A percentile compares a stretch with the other conserved stretches of the same genome.
Conservation (phyloP, 2,329 filamentous ascomycete species). For the Dactylonectria macrodidyma region DNA sequence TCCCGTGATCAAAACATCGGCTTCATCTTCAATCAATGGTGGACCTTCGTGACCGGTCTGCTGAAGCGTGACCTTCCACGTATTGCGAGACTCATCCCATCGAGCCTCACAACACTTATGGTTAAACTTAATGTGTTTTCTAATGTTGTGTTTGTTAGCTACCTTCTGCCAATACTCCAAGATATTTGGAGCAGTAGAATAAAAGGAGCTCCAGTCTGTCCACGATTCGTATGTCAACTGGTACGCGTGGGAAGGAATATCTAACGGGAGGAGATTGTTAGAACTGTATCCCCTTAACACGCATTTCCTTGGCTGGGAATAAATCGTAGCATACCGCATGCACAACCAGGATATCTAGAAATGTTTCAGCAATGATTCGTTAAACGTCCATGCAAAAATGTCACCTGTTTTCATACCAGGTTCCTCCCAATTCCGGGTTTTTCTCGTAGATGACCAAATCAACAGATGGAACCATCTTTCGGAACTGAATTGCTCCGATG, state of each 20-base stretch:
- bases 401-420: conserved; percentile 29
- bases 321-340: conserved; percentile 14
- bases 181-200: conserved; percentile 33
- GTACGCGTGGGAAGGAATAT: conserved; percentile 32
- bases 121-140: conserved; percentile 33
- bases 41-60: conserved; percentile 3
- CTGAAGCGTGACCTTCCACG: conserved; percentile 22
- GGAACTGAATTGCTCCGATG: conserved; percentile 23
- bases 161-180: conserved; percentile 41
- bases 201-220: conserved; percentile 25
- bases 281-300: neutral
- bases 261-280: neutral
- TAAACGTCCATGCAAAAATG: neutral
- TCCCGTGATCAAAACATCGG: conserved; percentile 38
- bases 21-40: conserved; percentile 33
- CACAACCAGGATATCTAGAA: conserved; percentile 25
- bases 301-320: neutral
- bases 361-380: neutral
- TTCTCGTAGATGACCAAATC: conserved; percentile 29
- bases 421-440: conserved; percentile 29
- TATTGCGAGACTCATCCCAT: conserved; percentile 20
- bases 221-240: conserved; percentile 28
- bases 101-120: conserved; percentile 28
- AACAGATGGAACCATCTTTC: conserved; percentile 16
- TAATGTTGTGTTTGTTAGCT: conserved; percentile 37